Evolutionary conservation across 2,329 filamentous ascomycete species (phyloP), one percentile per base, ranked within the genome.

Genomic region (Fusarium compactum): DNA sequence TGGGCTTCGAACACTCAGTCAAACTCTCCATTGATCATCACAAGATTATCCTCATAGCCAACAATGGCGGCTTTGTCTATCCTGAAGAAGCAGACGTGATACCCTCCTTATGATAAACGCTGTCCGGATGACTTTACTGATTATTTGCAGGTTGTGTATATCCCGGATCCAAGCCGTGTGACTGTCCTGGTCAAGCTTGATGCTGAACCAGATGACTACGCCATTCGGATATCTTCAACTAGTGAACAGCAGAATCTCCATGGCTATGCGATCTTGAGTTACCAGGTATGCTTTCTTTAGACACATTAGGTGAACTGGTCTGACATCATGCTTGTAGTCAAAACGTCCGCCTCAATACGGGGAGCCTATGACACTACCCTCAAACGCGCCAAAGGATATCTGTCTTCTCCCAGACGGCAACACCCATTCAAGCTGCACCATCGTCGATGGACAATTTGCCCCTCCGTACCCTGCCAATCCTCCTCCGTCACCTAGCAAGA

Each of bases 31-130:
- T 62, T 6, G 46, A 59, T 9, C 30, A 46, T 14, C 55, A 59
- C 25, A 52, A 59, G 20, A 52, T 62, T 22, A 41, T 22, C 11
- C 25, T 52, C 1, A 30, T 62, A 14, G 59, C 59, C 24, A 62
- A 59, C 40, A 60, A 62, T 5, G 55, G 59, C 11, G 59, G 55
- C 2, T 62, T 62, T 30, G 59, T 62, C 2, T 27, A 41, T 15
- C 59, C 59, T n/a, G 24, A 51, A 24, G 38, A 27, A 6, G 24
- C 53, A 22, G 41, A 47, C 27, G 53, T 56, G 7, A 51, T 18
- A 9, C 5, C 16, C 6, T 14, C 22, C 7, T n/a, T 9, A 38
- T 10, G 9, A n/a, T 18, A 9, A 38, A 38, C 10, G 16, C 5
- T 38, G 1, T 11, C 29, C 4, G 34, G 16, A 6, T 3, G 9